Base-by-base conservation (phyloP, 2,329 filamentous ascomycete species). In the Microcyclosporella mali region DNA sequence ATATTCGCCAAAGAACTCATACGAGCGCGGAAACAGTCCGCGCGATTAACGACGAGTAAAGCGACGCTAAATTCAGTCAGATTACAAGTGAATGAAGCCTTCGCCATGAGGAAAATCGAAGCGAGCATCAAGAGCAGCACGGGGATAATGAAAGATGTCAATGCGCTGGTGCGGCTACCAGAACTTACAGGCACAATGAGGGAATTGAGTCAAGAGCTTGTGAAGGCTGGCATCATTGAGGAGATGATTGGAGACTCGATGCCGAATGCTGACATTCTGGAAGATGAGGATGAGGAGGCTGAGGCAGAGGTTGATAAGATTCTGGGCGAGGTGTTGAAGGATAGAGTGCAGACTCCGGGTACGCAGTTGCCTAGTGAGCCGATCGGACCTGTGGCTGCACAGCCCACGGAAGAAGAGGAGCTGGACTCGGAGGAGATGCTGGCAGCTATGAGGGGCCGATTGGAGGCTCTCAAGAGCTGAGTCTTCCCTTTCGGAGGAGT, bases 51-150 rank as follows among this genome's bases (percentile, higher is more conserved):
- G 14, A 97, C 90, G 0, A 84, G 83, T 57, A 94, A 94, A 64
- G 92, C 92, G 2, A 92, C 97, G 69, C 78, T 98, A 36, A 82
- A 83, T 62, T 90, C 84, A 54, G 90, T 98, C 33, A 84, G 90
- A 67, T 94, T 97, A 88, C 92, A 97, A 69, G 90, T 98, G 60
- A 88, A 89, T 60, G 90, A 97, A 70, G 89, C 92, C 1, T 97
- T 97, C 66, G 86, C 88, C 1, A 83, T 97, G 57, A 82, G 88
- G 56, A 94, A 94, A 74, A 97, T 98, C 51, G 89, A 97, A 68
- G 90, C 89, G 34, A 88, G 84, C 59, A 88, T 98, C 60, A 78
- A 80, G 54, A 83, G 85, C 32, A 87, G 82, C 56, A 89, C 90
- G 7, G 85, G 86, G 33, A 89, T 98, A 56, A 97, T 98, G 92